A percentile compares a stretch with the other conserved stretches of the same genome.
Evolutionary conservation across 2,329 filamentous ascomycete species (phyloP).

Genomic region (Stenocarpella maydis): DNA sequence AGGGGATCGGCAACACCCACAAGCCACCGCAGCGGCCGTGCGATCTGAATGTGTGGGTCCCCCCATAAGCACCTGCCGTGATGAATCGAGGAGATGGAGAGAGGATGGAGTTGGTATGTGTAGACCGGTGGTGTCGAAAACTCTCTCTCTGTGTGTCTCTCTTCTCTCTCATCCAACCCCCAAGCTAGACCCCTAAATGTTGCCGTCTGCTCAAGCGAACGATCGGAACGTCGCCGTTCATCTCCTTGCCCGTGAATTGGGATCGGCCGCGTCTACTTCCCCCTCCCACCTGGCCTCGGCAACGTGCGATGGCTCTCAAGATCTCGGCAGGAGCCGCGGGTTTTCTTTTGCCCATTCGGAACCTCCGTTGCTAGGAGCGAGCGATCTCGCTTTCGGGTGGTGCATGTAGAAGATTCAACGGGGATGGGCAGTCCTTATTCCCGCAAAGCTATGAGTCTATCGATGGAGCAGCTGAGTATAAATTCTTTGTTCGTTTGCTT

Average conservation of each 20-base stretch:
- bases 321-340: constrained; percentile 2
- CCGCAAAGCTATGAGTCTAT: background rate
- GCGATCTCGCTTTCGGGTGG: background rate
- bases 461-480: too few species aligned
- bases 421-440: background rate
- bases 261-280: background rate
- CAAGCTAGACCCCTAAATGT: background rate
- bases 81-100: background rate
- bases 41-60: background rate
- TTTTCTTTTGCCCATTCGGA: background rate
- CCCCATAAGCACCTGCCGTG: background rate
- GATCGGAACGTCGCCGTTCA: constrained; percentile 18
- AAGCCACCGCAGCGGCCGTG: too few species aligned
- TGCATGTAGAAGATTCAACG: background rate
- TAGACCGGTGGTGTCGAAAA: background rate
- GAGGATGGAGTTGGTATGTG: background rate
- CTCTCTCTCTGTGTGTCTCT: background rate
- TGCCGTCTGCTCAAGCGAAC: background rate
- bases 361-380: background rate
- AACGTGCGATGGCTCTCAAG: background rate
- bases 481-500: background rate
- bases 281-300: background rate
- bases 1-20: background rate
- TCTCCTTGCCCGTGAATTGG: constrained; percentile 3
- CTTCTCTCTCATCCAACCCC: background rate